phyloP scores from a whole-genome alignment of 2,329 filamentous ascomycete species.

The Pseudocercospora musae region DNA sequence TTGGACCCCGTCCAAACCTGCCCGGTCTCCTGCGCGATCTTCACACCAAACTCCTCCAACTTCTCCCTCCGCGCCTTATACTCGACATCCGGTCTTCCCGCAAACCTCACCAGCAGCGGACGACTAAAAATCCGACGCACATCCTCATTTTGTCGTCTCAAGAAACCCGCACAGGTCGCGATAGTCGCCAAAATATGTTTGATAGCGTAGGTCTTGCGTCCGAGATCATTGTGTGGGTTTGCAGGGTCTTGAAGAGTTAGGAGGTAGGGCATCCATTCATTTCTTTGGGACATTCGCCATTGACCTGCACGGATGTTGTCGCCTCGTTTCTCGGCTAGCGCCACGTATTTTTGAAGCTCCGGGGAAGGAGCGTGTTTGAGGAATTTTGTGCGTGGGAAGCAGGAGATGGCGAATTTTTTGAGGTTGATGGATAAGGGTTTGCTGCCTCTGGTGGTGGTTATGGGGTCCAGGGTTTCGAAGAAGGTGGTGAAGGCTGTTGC shows the following conservation, averaged over 20 bases:
- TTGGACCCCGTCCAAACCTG: neutral
- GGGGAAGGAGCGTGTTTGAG: conserved; percentile 26
- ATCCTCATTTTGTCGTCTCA: neutral
- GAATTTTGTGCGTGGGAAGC: conserved; percentile 43
- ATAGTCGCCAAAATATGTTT: conserved; percentile 50
- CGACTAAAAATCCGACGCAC: too few species aligned
- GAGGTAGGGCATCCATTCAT: conserved; percentile 34
- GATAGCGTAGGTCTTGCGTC: conserved; percentile 47
- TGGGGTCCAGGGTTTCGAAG: neutral
- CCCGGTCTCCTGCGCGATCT: conserved; percentile 18
- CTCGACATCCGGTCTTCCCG: conserved; percentile 31
- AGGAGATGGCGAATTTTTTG: conserved; percentile 46
- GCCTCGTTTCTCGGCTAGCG: conserved; percentile 14
- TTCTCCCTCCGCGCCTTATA: conserved; percentile 23
- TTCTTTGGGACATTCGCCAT: conserved; percentile 38
- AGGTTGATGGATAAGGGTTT: conserved; percentile 39
- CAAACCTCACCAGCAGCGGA: conserved; percentile 24
- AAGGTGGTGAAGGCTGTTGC: conserved; percentile 12
- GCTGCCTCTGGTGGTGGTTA: neutral
- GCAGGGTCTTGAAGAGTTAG: conserved; percentile 60
- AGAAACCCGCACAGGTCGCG: neutral
- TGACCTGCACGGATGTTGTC: conserved; percentile 33
- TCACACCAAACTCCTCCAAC: conserved; percentile 28
- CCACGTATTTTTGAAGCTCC: conserved; percentile 6
- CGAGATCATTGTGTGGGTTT: conserved; percentile 56